These are phyloP conservation scores for Neckera pumila DNA, from an alignment of 225 moss, liverwort and hornwort genomes.

Conservation along the genomic window DNA sequence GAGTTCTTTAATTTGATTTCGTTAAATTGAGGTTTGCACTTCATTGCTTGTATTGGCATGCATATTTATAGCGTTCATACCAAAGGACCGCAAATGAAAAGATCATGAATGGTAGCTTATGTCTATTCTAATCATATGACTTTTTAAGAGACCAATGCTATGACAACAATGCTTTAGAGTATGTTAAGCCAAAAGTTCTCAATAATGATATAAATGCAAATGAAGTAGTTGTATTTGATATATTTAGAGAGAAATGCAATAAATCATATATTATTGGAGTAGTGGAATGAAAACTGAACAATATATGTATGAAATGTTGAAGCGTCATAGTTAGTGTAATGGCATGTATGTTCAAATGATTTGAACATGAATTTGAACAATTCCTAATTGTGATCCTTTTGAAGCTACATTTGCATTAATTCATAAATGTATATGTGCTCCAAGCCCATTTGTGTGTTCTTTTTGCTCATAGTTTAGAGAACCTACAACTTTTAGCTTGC, in stretches of 20 bases:
- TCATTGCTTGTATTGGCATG: neutral
- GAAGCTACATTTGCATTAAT: neutral
- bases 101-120: neutral
- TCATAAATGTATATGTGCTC: neutral
- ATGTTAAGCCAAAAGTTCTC: neutral
- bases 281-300: neutral
- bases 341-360: neutral
- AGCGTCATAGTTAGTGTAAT: neutral
- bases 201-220: neutral
- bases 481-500: neutral
- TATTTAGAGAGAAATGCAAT: neutral
- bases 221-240: neutral
- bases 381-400: neutral
- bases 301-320: neutral
- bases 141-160: neutral
- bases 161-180: neutral
- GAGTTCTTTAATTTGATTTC: neutral
- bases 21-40: neutral
- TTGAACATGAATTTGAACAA: neutral
- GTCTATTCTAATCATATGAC: too few species aligned
- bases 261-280: neutral
- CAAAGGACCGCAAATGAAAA: rapidly evolving
- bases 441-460: neutral
- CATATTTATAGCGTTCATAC: neutral
- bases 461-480: neutral